These are phyloP conservation scores for Dentipellis fragilis DNA, from an alignment of 768 basidiomycete species.

Conservation along the genomic window DNA sequence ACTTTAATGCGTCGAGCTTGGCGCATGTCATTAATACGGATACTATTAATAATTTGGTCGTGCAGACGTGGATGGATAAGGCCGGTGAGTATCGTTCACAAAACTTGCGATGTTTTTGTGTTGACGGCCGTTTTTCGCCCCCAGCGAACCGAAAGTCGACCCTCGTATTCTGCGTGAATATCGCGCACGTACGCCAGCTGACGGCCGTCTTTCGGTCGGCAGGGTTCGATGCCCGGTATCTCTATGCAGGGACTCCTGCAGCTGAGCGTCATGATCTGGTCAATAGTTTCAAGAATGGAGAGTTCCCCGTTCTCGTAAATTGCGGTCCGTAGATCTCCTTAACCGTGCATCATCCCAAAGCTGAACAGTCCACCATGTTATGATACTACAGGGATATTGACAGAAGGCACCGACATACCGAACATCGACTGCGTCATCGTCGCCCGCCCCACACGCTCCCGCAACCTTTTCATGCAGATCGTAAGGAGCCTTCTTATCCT, in stretches of 20 bases:
- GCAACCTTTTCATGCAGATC: slow-evolving; percentile 91
- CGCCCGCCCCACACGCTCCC: slow-evolving; percentile 80
- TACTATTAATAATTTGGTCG: slow-evolving; percentile 66
- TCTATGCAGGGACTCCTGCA: slow-evolving; percentile 60
- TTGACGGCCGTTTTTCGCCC: slow-evolving; percentile 16
- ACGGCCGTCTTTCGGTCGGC: slow-evolving; percentile 61
- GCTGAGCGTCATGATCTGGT: slow-evolving; percentile 57
- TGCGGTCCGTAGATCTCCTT: slow-evolving; percentile 44
- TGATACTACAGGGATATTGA: slow-evolving; percentile 57
- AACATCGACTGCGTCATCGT: slow-evolving; percentile 88
- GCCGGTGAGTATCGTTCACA: slow-evolving; percentile 43
- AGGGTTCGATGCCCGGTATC: slow-evolving; percentile 78
- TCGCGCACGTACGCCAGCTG: slow-evolving; percentile 69
- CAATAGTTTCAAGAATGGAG: slow-evolving; percentile 53
- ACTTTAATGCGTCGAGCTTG: slow-evolving; percentile 73
- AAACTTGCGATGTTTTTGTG: not conserved
- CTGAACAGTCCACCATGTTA: not conserved
- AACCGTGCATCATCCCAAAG: not conserved
- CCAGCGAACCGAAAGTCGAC: slow-evolving; percentile 65
- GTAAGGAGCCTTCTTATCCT: slow-evolving; percentile 27
- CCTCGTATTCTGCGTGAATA: slow-evolving; percentile 83
- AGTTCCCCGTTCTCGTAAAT: slow-evolving; percentile 82
- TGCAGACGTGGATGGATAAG: slow-evolving; percentile 78
- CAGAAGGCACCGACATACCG: slow-evolving; percentile 92
- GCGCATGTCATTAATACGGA: slow-evolving; percentile 76